Percentiles rank a stretch among this genome's conserved stretches.
These are phyloP conservation scores for Eimeria maxima DNA, from an alignment of 169 alveolate genomes.

Conservation along the genomic window DNA sequence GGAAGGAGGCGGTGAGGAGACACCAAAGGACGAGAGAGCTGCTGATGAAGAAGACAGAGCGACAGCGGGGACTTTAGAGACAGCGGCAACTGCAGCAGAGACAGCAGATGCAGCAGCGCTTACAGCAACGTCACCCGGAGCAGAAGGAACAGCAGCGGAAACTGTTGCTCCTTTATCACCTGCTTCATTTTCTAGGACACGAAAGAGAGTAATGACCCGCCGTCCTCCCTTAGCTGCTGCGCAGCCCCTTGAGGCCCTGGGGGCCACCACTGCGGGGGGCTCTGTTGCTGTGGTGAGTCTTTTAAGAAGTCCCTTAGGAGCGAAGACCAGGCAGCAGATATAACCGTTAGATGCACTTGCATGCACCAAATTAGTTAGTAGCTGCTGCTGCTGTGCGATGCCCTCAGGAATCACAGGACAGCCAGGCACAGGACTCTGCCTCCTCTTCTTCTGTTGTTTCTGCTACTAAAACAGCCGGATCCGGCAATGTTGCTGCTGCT, in stretches of 20 bases:
- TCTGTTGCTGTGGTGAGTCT: background rate
- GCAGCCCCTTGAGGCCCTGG: background rate
- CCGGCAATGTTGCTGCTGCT: background rate
- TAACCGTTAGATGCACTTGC: no score
- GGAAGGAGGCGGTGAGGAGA: background rate
- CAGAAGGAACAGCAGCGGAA: background rate
- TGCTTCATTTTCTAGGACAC: background rate
- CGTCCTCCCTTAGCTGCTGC: background rate
- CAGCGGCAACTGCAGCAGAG: background rate
- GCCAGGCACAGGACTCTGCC: background rate
- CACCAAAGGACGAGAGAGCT: background rate
- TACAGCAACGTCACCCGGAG: background rate
- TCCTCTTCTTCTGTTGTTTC: background rate
- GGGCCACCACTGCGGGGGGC: background rate
- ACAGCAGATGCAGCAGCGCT: conserved; percentile 27
- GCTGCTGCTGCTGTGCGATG: background rate
- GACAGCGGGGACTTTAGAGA: conserved; percentile 10
- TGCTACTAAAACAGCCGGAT: no score
- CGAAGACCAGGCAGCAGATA: no score
- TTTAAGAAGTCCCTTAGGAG: background rate
- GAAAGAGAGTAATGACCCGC: background rate
- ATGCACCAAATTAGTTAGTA: background rate
- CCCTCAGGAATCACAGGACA: background rate
- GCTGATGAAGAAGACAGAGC: background rate
- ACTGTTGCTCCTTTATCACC: background rate